Base-by-base conservation (phyloP, 495 filamentous ascomycete species). In the Penicillium egyptiacum region DNA sequence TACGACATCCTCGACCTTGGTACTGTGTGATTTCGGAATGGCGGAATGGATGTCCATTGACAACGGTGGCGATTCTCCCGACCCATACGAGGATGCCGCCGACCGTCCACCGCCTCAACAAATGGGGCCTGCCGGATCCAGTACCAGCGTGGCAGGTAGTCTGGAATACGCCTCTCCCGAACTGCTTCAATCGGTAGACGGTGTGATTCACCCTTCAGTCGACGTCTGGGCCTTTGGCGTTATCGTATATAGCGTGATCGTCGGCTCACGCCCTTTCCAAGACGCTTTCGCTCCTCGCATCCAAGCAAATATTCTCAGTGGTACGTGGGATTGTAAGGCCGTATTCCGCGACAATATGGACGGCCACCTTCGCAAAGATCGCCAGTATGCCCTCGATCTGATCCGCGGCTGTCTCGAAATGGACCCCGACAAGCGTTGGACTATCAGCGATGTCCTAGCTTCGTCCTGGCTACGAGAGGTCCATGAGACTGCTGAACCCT, bases 221-320 rank as follows among this genome's bases (percentile, higher is more conserved):
- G 88, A 91, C 64, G 77, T 91, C 9, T 91, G 88, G 87, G 86
- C 88, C 0, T 88, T 83, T 59, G 88, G 87, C 10, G 85, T 90
- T 8, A 80, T 87, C 16, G 72, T 86, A 2, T 90, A 82, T 56
- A 76, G 83, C 7, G 68, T 89, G 5, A 66, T 88, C 14, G 83
- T 85, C 2, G 87, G 86, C n/a, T 80, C 78, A 10, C 78, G 89
- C 4, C 88, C 88, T 0, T 91, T 91, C 68, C 77, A 83, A 35
- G 80, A 88, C 56, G 64, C 77, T 0, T 82, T 90, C 46, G 71
- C 81, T 25, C 80, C 83, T 35, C 83, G 82, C 41, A 75, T 88
- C 28, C 77, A 78, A 53, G 72, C 80, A 53, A 81, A 83, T 69
- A 90, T 91, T 49, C 50, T 82, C 17, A 74, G 69, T 12, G 86